These are phyloP conservation scores for Metarhizium guizhouense DNA, from an alignment of 2,329 filamentous ascomycete species.

Conservation along the genomic window DNA sequence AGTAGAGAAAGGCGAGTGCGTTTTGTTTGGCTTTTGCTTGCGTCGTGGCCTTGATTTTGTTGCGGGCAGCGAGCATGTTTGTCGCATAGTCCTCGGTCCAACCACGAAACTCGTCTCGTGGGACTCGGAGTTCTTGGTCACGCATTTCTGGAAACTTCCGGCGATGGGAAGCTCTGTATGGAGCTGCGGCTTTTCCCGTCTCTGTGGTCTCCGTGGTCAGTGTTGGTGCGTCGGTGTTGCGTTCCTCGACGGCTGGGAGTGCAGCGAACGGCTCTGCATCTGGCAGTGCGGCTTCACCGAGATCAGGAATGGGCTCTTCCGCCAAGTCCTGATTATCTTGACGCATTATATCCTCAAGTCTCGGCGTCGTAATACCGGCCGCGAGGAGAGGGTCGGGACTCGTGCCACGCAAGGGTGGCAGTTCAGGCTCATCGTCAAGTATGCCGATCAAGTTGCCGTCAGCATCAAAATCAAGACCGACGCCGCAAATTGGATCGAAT, in stretches of 20 bases:
- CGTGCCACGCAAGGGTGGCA: conserved; percentile 27
- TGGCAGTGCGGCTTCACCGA: conserved; percentile 28
- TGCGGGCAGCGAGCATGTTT: conserved; percentile 43
- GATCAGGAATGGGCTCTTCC: conserved; percentile 19
- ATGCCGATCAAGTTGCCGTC: conserved; percentile 39
- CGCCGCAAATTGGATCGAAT: conserved; percentile 26
- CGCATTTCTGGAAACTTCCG: conserved; percentile 19
- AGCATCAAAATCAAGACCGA: conserved; percentile 41
- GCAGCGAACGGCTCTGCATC: conserved; percentile 27
- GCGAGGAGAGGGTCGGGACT: conserved; percentile 3
- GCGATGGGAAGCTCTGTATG: conserved; percentile 14
- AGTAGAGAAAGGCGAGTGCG: conserved; percentile 20
- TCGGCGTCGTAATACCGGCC: neutral
- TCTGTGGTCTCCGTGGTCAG: conserved; percentile 15
- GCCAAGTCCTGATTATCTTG: neutral
- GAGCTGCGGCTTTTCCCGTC: conserved; percentile 11
- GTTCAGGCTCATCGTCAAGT: conserved; percentile 31
- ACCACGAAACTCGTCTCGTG: conserved; percentile 24
- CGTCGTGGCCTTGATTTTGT: conserved; percentile 16
- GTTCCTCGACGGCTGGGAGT: conserved; percentile 10
- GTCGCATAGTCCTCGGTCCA: conserved; percentile 35
- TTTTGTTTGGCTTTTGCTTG: conserved; percentile 29
- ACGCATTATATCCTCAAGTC: neutral
- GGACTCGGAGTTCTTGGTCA: conserved; percentile 25
- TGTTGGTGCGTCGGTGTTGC: conserved; percentile 8